Conservation (phyloP, 208 protist genomes). For the Giardia muris region DNA sequence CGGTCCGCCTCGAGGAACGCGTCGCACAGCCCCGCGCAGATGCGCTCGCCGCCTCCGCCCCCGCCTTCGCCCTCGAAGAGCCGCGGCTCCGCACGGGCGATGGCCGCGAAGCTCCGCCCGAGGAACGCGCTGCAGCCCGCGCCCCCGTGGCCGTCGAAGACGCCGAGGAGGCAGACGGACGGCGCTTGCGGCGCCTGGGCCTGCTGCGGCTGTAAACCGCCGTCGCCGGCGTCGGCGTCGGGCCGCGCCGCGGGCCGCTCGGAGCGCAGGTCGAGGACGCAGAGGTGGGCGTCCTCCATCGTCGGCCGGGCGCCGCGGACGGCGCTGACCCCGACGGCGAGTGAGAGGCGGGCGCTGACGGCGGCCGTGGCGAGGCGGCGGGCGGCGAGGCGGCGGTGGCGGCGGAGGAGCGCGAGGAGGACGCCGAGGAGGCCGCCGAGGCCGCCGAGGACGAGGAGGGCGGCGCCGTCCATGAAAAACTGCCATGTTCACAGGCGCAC, state of each 20-base stretch:
- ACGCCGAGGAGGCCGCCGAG: not conserved
- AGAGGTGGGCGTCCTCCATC: not conserved
- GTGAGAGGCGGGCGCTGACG: not conserved
- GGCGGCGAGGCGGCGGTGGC: not conserved
- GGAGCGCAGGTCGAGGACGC: not conserved
- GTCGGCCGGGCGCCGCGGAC: not conserved
- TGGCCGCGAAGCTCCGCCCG: not conserved
- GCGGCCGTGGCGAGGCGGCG: not conserved
- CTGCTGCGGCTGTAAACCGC: not conserved
- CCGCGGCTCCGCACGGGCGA: not conserved
- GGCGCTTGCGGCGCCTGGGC: not conserved
- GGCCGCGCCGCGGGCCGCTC: too few species aligned
- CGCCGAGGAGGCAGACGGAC: constrained; percentile 17
- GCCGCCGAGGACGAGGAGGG: not conserved
- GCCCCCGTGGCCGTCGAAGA: constrained; percentile 37
- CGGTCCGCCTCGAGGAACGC: not conserved
- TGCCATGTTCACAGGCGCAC: too few species aligned
- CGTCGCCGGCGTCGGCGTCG: too few species aligned
- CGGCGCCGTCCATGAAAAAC: not conserved
- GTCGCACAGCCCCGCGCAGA: not conserved
- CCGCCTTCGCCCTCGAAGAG: not conserved
- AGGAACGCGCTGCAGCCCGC: constrained; percentile 10
- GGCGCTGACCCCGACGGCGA: not conserved
- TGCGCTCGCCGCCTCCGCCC: too few species aligned
- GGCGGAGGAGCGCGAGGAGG: not conserved